These are phyloP conservation scores for Phytophthora podocarpi DNA, from an alignment of 352 stramenopile genomes.

Conservation along the genomic window DNA sequence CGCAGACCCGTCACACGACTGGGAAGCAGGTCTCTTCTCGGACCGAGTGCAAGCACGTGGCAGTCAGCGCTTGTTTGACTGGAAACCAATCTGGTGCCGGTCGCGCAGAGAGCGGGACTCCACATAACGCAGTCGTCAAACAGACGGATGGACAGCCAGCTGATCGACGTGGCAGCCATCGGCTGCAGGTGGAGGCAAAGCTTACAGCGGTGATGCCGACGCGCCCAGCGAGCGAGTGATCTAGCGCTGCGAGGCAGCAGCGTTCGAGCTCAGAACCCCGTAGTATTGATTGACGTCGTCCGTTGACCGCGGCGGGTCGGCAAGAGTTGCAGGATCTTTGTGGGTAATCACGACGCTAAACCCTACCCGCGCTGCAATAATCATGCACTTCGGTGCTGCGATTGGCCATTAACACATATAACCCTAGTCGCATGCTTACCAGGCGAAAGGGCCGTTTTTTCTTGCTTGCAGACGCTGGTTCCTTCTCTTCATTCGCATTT, in stretches of 20 bases:
- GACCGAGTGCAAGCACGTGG: constrained; percentile 9
- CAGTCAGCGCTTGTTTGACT: constrained; percentile 11
- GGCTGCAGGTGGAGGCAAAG: no score
- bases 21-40: constrained; percentile 8
- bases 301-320: neutral
- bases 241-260: no score
- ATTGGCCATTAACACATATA: constrained; percentile 5
- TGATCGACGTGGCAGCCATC: constrained; percentile 8
- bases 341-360: constrained; percentile 10
- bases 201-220: no score
- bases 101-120: constrained; percentile 26
- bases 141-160: constrained; percentile 1
- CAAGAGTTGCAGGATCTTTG: constrained; percentile 15
- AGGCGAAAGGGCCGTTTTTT: constrained; percentile 12
- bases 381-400: neutral
- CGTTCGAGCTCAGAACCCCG: no score
- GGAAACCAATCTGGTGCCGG: constrained; percentile 1
- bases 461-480: constrained; percentile 9
- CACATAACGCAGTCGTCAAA: constrained; percentile 20
- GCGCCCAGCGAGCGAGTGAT: no score
- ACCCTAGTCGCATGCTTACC: neutral
- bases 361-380: constrained; percentile 14
- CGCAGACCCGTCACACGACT: constrained; percentile 6
- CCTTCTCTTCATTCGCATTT: constrained; percentile 15
- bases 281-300: neutral